A percentile compares a stretch with the other conserved stretches of the same genome.
Conservation (phyloP, 2,329 filamentous ascomycete genomes). For the Epichloe amarillans region DNA sequence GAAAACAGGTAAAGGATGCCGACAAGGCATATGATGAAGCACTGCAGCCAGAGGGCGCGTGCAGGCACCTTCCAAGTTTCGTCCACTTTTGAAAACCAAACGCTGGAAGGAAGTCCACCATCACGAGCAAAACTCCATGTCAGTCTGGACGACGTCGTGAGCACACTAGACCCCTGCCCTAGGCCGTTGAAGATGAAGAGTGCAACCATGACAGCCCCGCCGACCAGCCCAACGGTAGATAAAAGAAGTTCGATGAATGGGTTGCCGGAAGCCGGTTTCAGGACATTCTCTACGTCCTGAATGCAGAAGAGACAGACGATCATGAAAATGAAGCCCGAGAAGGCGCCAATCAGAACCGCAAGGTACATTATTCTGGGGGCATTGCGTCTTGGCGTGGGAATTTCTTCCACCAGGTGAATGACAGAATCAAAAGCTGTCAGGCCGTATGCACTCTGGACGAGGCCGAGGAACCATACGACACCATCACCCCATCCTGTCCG, state of each 20-base stretch:
- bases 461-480: conserved; percentile 43
- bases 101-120: conserved; percentile 31
- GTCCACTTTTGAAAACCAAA: conserved; percentile 30
- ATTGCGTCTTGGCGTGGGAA: conserved; percentile 36
- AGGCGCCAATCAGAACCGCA: conserved; percentile 33
- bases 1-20: conserved; percentile 44
- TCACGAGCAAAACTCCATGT: conserved; percentile 43
- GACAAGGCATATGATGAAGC: conserved; percentile 26
- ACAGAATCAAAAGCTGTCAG: conserved; percentile 45
- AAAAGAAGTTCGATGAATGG: conserved; percentile 37
- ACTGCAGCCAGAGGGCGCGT: conserved; percentile 38
- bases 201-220: conserved; percentile 30
- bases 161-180: conserved; percentile 36
- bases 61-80: conserved; percentile 37
- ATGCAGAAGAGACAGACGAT: conserved; percentile 37
- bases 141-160: conserved; percentile 37
- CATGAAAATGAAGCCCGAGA: conserved; percentile 38
- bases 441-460: conserved; percentile 42
- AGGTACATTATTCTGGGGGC: conserved; percentile 39
- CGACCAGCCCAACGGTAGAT: conserved; percentile 20
- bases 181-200: conserved; percentile 44
- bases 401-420: conserved; percentile 45
- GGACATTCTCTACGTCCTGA: conserved; percentile 28
- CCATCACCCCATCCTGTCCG: conserved; percentile 38
- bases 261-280: conserved; percentile 25